Percentiles rank a stretch among this genome's conserved stretches.
Evolutionary conservation across 75 land plant genomes (phyloP).

Genomic region (Chamaecyparis obtusa): DNA sequence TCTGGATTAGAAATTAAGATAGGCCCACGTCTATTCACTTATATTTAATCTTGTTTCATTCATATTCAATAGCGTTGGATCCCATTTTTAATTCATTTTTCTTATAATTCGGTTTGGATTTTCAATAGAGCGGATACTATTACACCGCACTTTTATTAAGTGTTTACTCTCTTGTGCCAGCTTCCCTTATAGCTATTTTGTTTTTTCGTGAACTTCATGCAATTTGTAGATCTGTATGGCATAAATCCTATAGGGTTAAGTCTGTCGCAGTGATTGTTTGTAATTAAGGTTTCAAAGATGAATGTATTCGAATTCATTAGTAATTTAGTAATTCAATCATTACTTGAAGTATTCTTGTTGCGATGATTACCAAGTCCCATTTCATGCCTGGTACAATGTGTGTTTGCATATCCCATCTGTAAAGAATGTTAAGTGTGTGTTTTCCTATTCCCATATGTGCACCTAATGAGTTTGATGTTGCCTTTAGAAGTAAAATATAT

Average conservation of each 20-base stretch:
- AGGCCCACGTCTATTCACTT: not conserved
- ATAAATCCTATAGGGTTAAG: not conserved
- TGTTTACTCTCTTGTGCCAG: too few relatives aligned
- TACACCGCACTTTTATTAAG: too few relatives aligned
- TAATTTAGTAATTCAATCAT: not conserved
- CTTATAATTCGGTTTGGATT: too few relatives aligned
- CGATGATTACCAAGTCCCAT: too few relatives aligned
- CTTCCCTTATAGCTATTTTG: not conserved
- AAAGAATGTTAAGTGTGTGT: too few relatives aligned
- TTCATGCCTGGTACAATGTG: too few relatives aligned
- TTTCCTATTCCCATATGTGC: too few relatives aligned
- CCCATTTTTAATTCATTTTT: too few relatives aligned
- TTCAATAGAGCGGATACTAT: too few relatives aligned
- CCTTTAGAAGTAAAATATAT: too few relatives aligned
- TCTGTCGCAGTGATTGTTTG: not conserved
- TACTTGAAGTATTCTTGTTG: not conserved
- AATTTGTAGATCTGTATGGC: not conserved
- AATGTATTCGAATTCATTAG: not conserved
- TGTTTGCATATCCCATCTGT: too few relatives aligned
- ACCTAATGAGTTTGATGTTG: too few relatives aligned
- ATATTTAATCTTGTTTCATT: not conserved
- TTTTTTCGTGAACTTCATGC: not conserved
- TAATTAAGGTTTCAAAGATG: not conserved
- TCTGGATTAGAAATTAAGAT: not conserved
- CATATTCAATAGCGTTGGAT: not conserved